Base-by-base conservation (phyloP, 225 moss, liverwort and hornwort genomes). In the Sphagnum contortum region DNA sequence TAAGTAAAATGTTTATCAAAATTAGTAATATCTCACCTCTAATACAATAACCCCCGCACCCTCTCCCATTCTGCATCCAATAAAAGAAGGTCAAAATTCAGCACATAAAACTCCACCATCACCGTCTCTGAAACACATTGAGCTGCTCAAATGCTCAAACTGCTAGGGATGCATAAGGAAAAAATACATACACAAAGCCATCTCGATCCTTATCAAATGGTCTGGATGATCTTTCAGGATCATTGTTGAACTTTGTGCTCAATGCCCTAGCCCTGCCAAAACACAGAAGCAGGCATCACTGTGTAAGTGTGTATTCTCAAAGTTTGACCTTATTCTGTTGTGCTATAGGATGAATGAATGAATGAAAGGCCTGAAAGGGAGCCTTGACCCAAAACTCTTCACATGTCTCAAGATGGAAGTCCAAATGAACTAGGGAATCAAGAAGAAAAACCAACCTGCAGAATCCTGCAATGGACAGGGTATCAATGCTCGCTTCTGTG, bases 191-290 rank as follows among this genome's bases (percentile, higher is more conserved):
- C 96, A 98, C 92, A 77, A 98, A 98, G 4, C 92, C 96, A 71
- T 98, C 96, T 61, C 96, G 87, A 66, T 80, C 79, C 74, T 79
- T 84, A 77, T 98, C 92, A 49, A 98, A 98, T 12, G 96, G 96
- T 72, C 96, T 83, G 59, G 92, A 98, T 65, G 96, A 83, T 44
- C 68, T 73, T 73, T 86, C 71, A 3, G 96, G 96, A 71, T 92
- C 77, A 70, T 82, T 62, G 52, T 98, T 98, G 74, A 89, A 98
- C 68, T 81, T 92, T 4, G 96, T 79, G 74, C 96, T 98, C 71
- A 98, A 76, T 14, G 96, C 96, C 55, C 90, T 90, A 60, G 92
- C 92, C 74, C 96, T 96, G 74, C 65, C 12, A 49, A 29, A 29
- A 29, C 29, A 29, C 7, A 69, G 56, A 60, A 65, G 6, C 7